Conservation (phyloP, 2,329 filamentous ascomycete species). For the Arthrinium puccinioides region DNA sequence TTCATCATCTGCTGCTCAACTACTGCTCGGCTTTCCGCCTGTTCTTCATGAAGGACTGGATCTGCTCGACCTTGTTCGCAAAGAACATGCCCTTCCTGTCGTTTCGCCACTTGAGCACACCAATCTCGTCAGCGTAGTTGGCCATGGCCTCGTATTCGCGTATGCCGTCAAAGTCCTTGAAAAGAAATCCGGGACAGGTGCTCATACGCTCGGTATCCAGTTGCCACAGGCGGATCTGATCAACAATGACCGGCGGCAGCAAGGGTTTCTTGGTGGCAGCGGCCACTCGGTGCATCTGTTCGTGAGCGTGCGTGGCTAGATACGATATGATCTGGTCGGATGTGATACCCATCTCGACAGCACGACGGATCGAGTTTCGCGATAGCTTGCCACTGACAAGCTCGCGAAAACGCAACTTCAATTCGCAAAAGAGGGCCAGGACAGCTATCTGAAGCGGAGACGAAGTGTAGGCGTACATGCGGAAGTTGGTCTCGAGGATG, state of each 20-base stretch:
- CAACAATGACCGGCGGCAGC: slow-evolving; percentile 89
- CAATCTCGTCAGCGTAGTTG: slow-evolving; percentile 81
- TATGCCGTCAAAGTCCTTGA: slow-evolving; percentile 74
- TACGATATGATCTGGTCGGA: slow-evolving; percentile 93
- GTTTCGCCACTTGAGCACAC: slow-evolving; percentile 82
- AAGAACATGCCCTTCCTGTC: slow-evolving; percentile 81
- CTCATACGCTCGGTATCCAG: slow-evolving; percentile 94
- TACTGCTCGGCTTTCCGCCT: slow-evolving; percentile 4
- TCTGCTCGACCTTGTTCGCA: slow-evolving; percentile 83
- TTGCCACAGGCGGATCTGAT: slow-evolving; percentile 97
- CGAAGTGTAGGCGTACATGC: slow-evolving; percentile 92
- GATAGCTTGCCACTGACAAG: slow-evolving; percentile 89
- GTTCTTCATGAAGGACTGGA: slow-evolving; percentile 56
- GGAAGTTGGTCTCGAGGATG: slow-evolving; percentile 96
- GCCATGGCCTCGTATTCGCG: slow-evolving; percentile 65
- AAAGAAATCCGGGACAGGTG: slow-evolving; percentile 74
- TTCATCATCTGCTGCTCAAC: not conserved
- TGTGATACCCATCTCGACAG: slow-evolving; percentile 86
- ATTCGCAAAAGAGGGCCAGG: slow-evolving; percentile 78
- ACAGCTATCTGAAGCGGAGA: slow-evolving; percentile 93
- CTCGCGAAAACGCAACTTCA: slow-evolving; percentile 88
- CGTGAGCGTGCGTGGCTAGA: slow-evolving; percentile 85
- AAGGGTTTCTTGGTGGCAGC: slow-evolving; percentile 56
- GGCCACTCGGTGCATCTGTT: slow-evolving; percentile 74
- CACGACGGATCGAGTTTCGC: slow-evolving; percentile 78